Base-by-base conservation (phyloP, 306 rosid species). In the Gastrolobium villosum region DNA sequence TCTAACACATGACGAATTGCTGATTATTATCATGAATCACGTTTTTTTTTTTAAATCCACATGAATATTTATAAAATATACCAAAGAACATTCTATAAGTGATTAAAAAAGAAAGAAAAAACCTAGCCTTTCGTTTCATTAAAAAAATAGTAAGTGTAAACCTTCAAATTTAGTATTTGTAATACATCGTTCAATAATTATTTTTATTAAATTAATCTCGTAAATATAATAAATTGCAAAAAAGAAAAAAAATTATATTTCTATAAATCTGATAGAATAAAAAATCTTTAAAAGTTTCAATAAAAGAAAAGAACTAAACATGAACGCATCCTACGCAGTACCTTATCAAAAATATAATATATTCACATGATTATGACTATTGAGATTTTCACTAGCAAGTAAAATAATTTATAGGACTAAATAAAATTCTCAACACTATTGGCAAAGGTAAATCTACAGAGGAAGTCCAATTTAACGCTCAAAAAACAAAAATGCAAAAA, bases 381-480 rank as follows among this genome's bases (percentile, higher is more conserved):
- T 32, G 50, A 4, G 13, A 41, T 30, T 65, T 56, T 48, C 5
- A 20, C 28, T 2, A 36, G 44, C 26, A 46, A 13, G 52, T 32
- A 50, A 70, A 56, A 28, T 37, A 57, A 70, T 32, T 9, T 13
- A 69, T 61, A 35, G 3, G 20, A 6, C 67, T 48, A 32, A 40
- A 40, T 15, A 8, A 60, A 81, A 56, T 7, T 52, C 37, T 78
- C 35, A 9, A 41, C 37, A 49, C 79, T 39, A 59, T 4, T 1
- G 11, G 4, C 36, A 9, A 34, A 73, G 52, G 57, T 13, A 82
- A 53, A 70, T 48, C 82, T 76, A 82, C 79, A 30, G 34, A n/a
- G 11, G 65, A 78, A 15, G 13, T 73, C 10, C 50, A 72, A 72
- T 40, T 64, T 46, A 39, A 80, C 66, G 34, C 39, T 34, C 36